Percentiles rank a stretch among this genome's conserved stretches.
Conservation (phyloP, 106 monocot species). For the Dendrobium nobile region DNA sequence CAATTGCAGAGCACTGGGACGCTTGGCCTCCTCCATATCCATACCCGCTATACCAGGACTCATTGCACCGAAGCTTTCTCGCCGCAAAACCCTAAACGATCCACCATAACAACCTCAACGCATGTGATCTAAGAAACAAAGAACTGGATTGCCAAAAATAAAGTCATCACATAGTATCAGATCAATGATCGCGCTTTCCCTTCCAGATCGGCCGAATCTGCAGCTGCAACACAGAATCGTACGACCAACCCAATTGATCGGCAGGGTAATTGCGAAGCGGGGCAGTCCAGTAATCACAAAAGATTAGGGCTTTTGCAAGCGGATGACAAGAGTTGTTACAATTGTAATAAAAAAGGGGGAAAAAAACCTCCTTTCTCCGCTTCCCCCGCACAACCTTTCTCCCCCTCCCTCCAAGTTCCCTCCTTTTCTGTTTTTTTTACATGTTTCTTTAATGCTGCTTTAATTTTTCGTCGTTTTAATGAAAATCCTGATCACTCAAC, state of each 20-base stretch:
- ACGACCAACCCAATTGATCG: not conserved
- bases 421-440: not conserved
- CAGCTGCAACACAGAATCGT: not conserved
- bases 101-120: not conserved
- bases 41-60: constrained; percentile 11
- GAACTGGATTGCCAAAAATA: not conserved
- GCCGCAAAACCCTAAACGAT: constrained; percentile 7
- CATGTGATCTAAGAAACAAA: not conserved
- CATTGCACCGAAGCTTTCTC: constrained; percentile 5
- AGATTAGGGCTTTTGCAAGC: constrained; percentile 5
- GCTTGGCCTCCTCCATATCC: constrained; percentile 14
- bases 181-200: not conserved
- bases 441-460: not conserved
- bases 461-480: not conserved
- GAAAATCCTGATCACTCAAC: not conserved
- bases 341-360: not conserved
- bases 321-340: not conserved
- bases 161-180: not conserved
- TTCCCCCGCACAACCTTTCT: not conserved
- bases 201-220: not conserved
- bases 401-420: too few species aligned
- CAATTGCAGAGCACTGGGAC: not conserved
- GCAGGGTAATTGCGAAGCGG: not conserved
- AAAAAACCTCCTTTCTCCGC: not conserved
- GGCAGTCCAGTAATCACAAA: not conserved